Base-by-base conservation (phyloP, 495 filamentous ascomycete species). In the Penicillium herquei region DNA sequence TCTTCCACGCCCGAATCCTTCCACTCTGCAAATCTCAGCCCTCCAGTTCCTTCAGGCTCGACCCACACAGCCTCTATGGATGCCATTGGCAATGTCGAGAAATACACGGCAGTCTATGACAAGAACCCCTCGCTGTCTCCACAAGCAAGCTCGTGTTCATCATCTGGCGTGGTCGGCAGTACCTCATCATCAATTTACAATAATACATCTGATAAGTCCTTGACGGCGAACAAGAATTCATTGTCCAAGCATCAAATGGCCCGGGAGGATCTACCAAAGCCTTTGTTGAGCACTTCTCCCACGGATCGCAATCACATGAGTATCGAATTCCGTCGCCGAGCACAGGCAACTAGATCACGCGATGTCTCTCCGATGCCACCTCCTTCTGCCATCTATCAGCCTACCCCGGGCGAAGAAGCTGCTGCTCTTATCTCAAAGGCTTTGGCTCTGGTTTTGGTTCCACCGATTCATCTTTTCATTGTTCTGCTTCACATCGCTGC, bases 401-500 rank as follows among this genome's bases (percentile, higher is more conserved):
- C 86, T 13, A 45, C 55, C 0, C 52, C 43, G 55, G 68, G 81
- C 48, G 78, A 84, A 34, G 76, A 92, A 21, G 84, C 89, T 1
- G 74, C 81, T 9, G 81, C 83, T 0, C 79, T 96, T 21, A 75
- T 95, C 14, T 81, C 86, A 30, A 91, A 88, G 69, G 91, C 90
- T 0, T 85, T 83, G 64, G 82, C 88, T 16, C 76, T 94, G 4
- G 75, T 95, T 1, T 71, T 95, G 26, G 81, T 87, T 0, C 90
- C 91, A 7, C 90, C 91, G 0, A 79, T 85, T 18, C 82, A 89
- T 55, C 78, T 96, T 7, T 78, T 96, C 35, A 77, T 83, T 7
- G 70, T 94, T 39, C 89, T 96, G 77, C 78, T 96, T 7, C 83
- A 83, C 48, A 88, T 96, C 31, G 89, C 91, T 3, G 84, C 88